Percentiles rank a stretch among this genome's conserved stretches.
Conservation (phyloP, 2,329 filamentous ascomycete species). For the Calonectria pseudoturangicola region DNA sequence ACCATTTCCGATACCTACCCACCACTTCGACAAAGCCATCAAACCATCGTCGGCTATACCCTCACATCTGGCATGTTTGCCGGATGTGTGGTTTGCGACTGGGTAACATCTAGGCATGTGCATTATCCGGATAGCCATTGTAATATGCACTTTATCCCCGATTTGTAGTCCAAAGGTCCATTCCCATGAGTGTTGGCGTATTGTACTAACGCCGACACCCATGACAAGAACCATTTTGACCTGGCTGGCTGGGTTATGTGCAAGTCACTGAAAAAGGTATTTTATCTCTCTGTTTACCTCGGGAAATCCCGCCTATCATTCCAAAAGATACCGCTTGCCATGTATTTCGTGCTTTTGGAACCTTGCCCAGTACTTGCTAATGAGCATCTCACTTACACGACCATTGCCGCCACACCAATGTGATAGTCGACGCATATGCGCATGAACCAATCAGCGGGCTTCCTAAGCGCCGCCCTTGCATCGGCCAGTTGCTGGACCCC, state of each 20-base stretch:
- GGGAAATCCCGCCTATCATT: conserved; percentile 20
- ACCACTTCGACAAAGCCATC: no score
- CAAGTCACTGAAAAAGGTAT: conserved; percentile 28
- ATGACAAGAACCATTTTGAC: not conserved
- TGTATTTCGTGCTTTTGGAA: conserved; percentile 23
- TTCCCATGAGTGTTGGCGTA: not conserved
- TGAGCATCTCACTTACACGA: conserved; percentile 31
- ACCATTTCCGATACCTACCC: no score
- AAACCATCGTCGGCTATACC: no score
- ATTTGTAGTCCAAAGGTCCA: not conserved
- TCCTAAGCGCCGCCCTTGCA: conserved; percentile 58
- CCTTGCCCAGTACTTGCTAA: conserved; percentile 21
- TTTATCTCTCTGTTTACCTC: conserved; percentile 8
- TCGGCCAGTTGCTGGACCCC: conserved; percentile 53
- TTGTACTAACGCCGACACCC: not conserved
- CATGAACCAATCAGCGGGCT: conserved; percentile 51
- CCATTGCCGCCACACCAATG: conserved; percentile 50
- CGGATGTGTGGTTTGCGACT: no score
- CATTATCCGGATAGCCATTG: not conserved
- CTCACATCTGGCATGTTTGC: no score
- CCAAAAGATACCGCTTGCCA: not conserved
- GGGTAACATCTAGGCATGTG: not conserved
- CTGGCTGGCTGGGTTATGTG: not conserved
- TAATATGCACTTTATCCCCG: not conserved
- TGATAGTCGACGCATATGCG: conserved; percentile 47